Evolutionary conservation across 2,329 filamentous ascomycete genomes (phyloP).

Genomic region (Talaromyces sp.): DNA sequence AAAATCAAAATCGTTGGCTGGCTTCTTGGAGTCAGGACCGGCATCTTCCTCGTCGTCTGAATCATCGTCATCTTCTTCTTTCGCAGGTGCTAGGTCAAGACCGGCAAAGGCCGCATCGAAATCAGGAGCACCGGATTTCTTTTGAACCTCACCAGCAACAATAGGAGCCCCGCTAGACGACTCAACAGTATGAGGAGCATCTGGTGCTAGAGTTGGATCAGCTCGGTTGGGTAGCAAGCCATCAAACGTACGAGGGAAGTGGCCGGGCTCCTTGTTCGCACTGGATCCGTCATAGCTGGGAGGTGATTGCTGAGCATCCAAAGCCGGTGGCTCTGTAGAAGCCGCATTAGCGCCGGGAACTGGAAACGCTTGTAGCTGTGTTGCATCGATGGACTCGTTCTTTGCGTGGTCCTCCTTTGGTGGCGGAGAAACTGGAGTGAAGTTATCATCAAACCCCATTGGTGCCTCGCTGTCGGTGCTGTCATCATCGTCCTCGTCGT

Average conservation of each 20-base stretch:
- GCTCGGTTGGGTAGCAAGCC: conserved; percentile 36
- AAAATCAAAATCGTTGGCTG: conserved; percentile 37
- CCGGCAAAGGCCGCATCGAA: conserved; percentile 46
- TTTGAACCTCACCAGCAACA: conserved; percentile 30
- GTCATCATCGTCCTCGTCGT: conserved; percentile 67
- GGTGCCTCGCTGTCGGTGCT: conserved; percentile 63
- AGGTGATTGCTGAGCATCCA: conserved; percentile 56
- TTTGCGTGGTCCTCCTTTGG: conserved; percentile 23
- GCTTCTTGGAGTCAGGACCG: conserved; percentile 25
- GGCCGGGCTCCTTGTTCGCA: conserved; percentile 20
- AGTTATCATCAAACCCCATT: conserved; percentile 85
- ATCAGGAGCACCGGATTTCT: conserved; percentile 34
- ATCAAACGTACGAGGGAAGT: conserved; percentile 34
- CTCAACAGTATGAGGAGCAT: conserved; percentile 38
- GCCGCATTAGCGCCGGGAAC: conserved; percentile 33
- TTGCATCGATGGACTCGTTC: conserved; percentile 32
- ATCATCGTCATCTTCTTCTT: conserved; percentile 40
- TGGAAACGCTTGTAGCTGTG: conserved; percentile 35
- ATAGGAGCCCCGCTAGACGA: conserved; percentile 32
- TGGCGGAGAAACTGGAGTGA: conserved; percentile 59
- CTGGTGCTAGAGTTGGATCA: conserved; percentile 35
- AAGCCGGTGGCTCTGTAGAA: conserved; percentile 43
- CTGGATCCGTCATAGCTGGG: conserved; percentile 32
- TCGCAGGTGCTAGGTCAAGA: conserved; percentile 40
- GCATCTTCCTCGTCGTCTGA: conserved; percentile 56